Conservation (phyloP, 2,329 filamentous ascomycete genomes). For the Pseudogymnoascus sp. region DNA sequence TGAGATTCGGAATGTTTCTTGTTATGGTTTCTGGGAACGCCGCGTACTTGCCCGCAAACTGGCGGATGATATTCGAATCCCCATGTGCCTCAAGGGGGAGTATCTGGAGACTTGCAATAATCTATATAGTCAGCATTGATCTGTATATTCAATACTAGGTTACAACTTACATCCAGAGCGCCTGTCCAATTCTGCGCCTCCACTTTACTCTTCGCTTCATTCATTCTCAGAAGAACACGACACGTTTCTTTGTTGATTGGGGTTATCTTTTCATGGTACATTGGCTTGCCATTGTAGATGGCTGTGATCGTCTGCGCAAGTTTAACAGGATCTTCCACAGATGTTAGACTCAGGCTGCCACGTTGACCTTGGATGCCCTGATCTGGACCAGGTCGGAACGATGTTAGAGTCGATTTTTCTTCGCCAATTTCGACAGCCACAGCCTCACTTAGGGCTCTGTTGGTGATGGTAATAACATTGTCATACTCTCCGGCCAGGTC, state of each 20-base stretch:
- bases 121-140: slow-evolving; percentile 39
- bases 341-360: slow-evolving; percentile 52
- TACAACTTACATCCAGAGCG: slow-evolving; percentile 58
- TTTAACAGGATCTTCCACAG: slow-evolving; percentile 58
- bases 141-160: slow-evolving; percentile 16
- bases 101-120: slow-evolving; percentile 67
- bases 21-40: slow-evolving; percentile 72
- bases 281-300: slow-evolving; percentile 53
- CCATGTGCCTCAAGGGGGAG: slow-evolving; percentile 70
- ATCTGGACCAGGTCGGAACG: slow-evolving; percentile 35
- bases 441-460: slow-evolving; percentile 81
- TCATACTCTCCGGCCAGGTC: slow-evolving; percentile 94
- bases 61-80: slow-evolving; percentile 71
- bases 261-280: slow-evolving; percentile 54
- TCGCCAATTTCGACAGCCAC: slow-evolving; percentile 81
- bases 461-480: slow-evolving; percentile 83
- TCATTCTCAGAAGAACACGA: slow-evolving; percentile 52
- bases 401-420: slow-evolving; percentile 61
- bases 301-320: slow-evolving; percentile 55
- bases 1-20: slow-evolving; percentile 79
- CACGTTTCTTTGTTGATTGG: slow-evolving; percentile 50
- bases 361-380: slow-evolving; percentile 10
- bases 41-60: slow-evolving; percentile 73
- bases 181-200: slow-evolving; percentile 51
- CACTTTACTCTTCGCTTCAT: slow-evolving; percentile 51